Conservation (phyloP, 108 stramenopile genomes). For the Nitzschia inconspicua region DNA sequence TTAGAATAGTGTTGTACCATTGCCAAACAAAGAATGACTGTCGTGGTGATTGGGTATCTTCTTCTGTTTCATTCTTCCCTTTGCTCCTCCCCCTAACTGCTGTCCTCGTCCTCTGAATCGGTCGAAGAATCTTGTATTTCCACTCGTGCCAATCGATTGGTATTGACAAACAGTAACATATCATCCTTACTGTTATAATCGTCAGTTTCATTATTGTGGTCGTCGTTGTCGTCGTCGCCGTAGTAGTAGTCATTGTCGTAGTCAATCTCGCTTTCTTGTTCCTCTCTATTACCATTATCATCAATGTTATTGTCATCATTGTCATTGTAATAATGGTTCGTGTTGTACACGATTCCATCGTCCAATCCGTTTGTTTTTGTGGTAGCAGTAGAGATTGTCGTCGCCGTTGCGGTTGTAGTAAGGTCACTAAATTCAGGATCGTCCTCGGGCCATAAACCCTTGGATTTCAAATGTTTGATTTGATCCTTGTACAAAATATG, state of each 20-base stretch:
- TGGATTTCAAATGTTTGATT: slow-evolving; percentile 86
- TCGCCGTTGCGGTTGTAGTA: not conserved
- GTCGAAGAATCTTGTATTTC: slow-evolving; percentile 58
- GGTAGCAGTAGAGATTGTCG: not conserved
- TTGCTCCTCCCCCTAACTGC: slow-evolving; percentile 26
- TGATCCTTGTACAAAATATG: slow-evolving; percentile 95
- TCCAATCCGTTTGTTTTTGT: not conserved
- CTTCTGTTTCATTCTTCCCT: not conserved
- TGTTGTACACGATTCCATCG: not conserved
- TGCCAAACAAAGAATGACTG: not conserved
- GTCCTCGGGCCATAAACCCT: slow-evolving; percentile 83
- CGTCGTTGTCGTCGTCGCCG: slow-evolving; percentile 27
- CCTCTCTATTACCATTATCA: not conserved
- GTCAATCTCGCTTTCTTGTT: slow-evolving; percentile 4
- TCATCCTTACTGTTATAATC: slow-evolving; percentile 41
- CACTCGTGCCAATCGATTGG: slow-evolving; percentile 62
- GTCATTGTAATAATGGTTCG: too few species aligned
- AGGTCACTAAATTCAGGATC: slow-evolving; percentile 37
- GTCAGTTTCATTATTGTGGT: slow-evolving; percentile 37
- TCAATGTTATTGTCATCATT: not conserved
- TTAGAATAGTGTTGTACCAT: too few species aligned
- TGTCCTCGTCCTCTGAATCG: slow-evolving; percentile 6
- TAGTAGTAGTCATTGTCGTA: slow-evolving; percentile 19
- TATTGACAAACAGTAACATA: slow-evolving; percentile 61
- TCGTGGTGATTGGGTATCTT: not conserved